Percentiles rank a stretch among this genome's conserved stretches.
Conservation (phyloP, 345 rosid genomes). For the Boechera divaricarpa region DNA sequence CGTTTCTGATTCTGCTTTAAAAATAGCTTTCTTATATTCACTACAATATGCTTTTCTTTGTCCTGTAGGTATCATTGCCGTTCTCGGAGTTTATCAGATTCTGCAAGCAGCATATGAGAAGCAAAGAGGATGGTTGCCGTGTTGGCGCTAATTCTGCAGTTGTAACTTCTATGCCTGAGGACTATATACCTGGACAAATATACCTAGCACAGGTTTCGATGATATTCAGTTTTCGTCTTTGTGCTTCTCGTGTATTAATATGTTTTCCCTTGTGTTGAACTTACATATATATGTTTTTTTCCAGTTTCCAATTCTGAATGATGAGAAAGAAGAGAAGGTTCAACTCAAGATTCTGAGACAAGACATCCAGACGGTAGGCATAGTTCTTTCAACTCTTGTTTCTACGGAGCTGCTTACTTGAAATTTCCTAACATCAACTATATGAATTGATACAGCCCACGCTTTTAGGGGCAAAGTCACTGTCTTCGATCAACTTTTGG, state of each 20-base stretch:
- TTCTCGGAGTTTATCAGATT: constrained; percentile 68
- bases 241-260: constrained; percentile 25
- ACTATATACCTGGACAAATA: constrained; percentile 57
- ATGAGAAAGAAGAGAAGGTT: constrained; percentile 66
- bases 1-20: not conserved
- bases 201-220: constrained; percentile 82
- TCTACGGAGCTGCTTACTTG: constrained; percentile 26
- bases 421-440: constrained; percentile 14
- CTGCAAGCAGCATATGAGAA: constrained; percentile 65
- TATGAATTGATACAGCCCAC: constrained; percentile 60
- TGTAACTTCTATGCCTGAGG: constrained; percentile 45
- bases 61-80: constrained; percentile 70
- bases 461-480: constrained; percentile 56
- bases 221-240: not conserved
- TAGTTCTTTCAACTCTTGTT: constrained; percentile 28
- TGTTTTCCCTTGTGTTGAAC: constrained; percentile 11
- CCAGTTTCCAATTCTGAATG: constrained; percentile 73
- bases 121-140: constrained; percentile 35
- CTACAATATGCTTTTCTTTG: constrained; percentile 1
- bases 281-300: constrained; percentile 4
- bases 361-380: constrained; percentile 64
- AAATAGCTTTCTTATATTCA: not conserved
- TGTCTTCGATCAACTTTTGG: constrained; percentile 88
- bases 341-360: constrained; percentile 69
- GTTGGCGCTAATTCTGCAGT: constrained; percentile 39